Percentiles rank a stretch among this genome's conserved stretches.
Conservation (phyloP, 768 basidiomycete species). For the Pisolithus orientalis region DNA sequence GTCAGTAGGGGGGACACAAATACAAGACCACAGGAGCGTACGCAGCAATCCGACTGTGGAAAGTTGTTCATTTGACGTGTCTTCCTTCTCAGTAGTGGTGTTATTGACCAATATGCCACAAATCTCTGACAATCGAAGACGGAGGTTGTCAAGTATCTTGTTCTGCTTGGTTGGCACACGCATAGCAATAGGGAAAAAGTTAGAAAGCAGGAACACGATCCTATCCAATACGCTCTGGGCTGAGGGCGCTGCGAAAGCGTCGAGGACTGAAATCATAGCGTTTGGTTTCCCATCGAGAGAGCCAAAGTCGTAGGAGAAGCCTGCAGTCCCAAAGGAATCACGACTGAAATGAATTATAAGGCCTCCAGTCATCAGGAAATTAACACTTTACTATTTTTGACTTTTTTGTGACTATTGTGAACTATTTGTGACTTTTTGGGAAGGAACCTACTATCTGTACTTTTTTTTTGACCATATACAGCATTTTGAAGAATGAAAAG, state of each 20-base stretch:
- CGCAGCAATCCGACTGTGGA: conserved; percentile 22
- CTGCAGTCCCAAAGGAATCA: conserved; percentile 53
- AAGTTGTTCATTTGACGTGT: conserved; percentile 13
- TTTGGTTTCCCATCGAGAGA: conserved; percentile 43
- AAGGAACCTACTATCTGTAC: no score
- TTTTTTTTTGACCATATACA: no score
- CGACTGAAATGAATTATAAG: conserved; percentile 22
- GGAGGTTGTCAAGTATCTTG: conserved; percentile 25
- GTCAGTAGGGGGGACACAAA: conserved; percentile 4
- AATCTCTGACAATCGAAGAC: conserved; percentile 32
- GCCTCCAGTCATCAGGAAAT: no score
- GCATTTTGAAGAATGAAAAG: no score
- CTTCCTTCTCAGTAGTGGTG: conserved; percentile 27
- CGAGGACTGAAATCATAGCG: conserved; percentile 36
- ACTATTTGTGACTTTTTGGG: no score
- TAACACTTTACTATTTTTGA: no score
- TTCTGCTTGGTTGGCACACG: conserved; percentile 33
- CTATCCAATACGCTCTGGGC: conserved; percentile 19
- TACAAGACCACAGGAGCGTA: conserved; percentile 1
- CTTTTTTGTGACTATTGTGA: no score
- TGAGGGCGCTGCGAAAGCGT: conserved; percentile 24
- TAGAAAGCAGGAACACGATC: conserved; percentile 31
- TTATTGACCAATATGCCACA: conserved; percentile 33
- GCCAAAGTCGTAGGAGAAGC: conserved; percentile 54
- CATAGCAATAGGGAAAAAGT: conserved; percentile 29